phyloP scores from a whole-genome alignment of 805 yeast genomes.

The Yamadazyma kitorensis region DNA sequence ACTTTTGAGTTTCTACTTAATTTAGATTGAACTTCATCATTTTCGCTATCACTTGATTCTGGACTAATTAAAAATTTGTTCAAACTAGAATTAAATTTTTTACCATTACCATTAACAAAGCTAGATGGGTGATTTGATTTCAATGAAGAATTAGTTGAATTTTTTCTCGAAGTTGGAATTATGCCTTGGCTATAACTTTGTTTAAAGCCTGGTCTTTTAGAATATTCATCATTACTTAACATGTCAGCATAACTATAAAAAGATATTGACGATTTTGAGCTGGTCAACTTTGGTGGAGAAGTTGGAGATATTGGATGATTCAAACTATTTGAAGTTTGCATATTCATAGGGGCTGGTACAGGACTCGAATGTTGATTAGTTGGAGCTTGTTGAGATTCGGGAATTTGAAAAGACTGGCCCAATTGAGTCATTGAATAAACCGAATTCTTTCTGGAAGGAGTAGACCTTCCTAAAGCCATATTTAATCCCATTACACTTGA shows the following conservation, averaged over 20 bases:
- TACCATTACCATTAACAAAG: conserved; percentile 9
- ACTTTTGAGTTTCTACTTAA: conserved; percentile 9
- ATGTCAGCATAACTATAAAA: conserved; percentile 82
- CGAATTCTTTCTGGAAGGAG: conserved; percentile 41
- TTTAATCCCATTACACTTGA: conserved; percentile 49
- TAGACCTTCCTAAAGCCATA: conserved; percentile 47
- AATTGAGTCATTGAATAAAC: conserved; percentile 21
- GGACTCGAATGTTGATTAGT: conserved; percentile 3
- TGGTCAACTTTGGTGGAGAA: conserved; percentile 40
- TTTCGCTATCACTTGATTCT: conserved; percentile 26
- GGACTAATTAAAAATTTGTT: conserved; percentile 24
- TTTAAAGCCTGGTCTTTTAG: conserved; percentile 59
- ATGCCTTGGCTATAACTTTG: conserved; percentile 35
- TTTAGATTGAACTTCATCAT: conserved; percentile 9
- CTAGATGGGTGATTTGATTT: too few species aligned
- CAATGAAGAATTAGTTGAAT: conserved; percentile 9
- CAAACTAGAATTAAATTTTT: conserved; percentile 12
- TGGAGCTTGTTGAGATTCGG: conserved; percentile 7
- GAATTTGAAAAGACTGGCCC: conserved; percentile 12
- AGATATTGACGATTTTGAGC: conserved; percentile 37
- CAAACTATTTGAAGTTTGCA: background rate
- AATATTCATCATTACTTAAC: conserved; percentile 62
- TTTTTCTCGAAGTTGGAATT: conserved; percentile 23
- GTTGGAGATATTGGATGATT: conserved; percentile 23
- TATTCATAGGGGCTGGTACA: conserved; percentile 1